A percentile compares a stretch with the other conserved stretches of the same genome.
Evolutionary conservation across 2,329 filamentous ascomycete species (phyloP).

Genomic region (Verticillium alfalfae): DNA sequence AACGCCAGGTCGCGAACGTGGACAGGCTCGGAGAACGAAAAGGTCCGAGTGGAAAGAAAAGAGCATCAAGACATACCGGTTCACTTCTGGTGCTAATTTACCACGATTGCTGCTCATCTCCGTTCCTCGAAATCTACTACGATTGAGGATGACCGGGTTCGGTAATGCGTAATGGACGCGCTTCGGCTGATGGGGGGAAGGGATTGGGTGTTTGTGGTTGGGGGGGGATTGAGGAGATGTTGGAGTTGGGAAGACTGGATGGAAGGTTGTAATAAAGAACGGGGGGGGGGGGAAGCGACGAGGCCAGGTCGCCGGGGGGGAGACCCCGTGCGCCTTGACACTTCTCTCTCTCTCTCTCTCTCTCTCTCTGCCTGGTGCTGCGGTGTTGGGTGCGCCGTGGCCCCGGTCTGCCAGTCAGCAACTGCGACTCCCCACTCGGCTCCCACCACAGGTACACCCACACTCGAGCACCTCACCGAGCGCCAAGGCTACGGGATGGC

Average conservation of each 20-base stretch:
- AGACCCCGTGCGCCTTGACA: background rate
- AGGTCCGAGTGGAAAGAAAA: constrained; percentile 1
- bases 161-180: constrained; percentile 15
- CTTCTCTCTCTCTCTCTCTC: background rate
- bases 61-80: constrained; percentile 62
- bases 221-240: constrained; percentile 6
- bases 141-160: constrained; percentile 15
- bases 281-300: constrained; percentile 14
- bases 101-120: constrained; percentile 95
- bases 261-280: constrained; percentile 8
- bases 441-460: background rate
- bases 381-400: background rate
- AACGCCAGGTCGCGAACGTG: constrained; percentile 1
- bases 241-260: constrained; percentile 11
- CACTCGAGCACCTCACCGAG: background rate
- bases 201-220: constrained; percentile 6
- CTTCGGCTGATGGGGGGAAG: constrained; percentile 18
- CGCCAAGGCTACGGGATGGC: background rate
- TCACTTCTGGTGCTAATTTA: constrained; percentile 99
- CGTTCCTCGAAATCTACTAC: constrained; percentile 36
- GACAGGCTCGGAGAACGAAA: background rate
- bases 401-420: background rate
- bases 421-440: background rate
- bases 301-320: constrained; percentile 6
- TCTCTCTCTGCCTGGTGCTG: background rate